Percentiles rank a stretch among this genome's conserved stretches.
phyloP scores from a whole-genome alignment of 352 stramenopile genomes.

The Globisporangium cylindrosporum region DNA sequence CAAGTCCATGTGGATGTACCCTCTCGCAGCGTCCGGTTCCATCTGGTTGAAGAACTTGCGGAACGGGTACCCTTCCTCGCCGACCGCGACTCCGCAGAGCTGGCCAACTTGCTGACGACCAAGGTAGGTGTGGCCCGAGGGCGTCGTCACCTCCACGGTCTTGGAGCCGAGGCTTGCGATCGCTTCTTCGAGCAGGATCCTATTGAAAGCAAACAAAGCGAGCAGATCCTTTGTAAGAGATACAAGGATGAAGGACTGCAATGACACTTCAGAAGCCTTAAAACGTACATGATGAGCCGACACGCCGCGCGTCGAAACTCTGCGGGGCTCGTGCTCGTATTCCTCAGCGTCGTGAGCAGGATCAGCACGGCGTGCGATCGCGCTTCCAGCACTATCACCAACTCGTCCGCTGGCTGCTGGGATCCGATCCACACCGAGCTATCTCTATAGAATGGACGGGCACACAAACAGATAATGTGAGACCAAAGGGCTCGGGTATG shows the following conservation, averaged over 20 bases:
- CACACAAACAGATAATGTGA: conserved; percentile 8
- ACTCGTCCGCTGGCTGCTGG: conserved; percentile 14
- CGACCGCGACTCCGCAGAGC: conserved; percentile 42
- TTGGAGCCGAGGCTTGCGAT: conserved; percentile 31
- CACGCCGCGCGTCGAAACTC: conserved; percentile 39
- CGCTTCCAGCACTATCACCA: conserved; percentile 42
- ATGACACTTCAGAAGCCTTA: not conserved
- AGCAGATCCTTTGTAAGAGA: not conserved
- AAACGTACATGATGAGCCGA: conserved; percentile 42
- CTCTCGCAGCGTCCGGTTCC: conserved; percentile 33
- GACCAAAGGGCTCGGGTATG: conserved; percentile 12
- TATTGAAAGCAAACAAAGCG: conserved; percentile 7
- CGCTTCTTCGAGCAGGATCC: conserved; percentile 58
- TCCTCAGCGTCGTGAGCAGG: conserved; percentile 47
- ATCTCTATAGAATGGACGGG: conserved; percentile 21
- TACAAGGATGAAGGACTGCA: too few relatives aligned
- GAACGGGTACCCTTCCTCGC: conserved; percentile 40
- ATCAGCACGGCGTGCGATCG: conserved; percentile 39
- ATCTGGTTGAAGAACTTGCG: conserved; percentile 51
- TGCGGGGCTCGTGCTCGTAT: conserved; percentile 24
- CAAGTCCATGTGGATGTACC: conserved; percentile 30
- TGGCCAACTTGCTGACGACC: conserved; percentile 23
- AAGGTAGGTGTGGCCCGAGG: conserved; percentile 27
- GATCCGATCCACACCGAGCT: conserved; percentile 15
- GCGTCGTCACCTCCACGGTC: conserved; percentile 31